phyloP scores from a whole-genome alignment of 2,329 filamentous ascomycete genomes.

The Pseudocercospora pini-densiflorae region DNA sequence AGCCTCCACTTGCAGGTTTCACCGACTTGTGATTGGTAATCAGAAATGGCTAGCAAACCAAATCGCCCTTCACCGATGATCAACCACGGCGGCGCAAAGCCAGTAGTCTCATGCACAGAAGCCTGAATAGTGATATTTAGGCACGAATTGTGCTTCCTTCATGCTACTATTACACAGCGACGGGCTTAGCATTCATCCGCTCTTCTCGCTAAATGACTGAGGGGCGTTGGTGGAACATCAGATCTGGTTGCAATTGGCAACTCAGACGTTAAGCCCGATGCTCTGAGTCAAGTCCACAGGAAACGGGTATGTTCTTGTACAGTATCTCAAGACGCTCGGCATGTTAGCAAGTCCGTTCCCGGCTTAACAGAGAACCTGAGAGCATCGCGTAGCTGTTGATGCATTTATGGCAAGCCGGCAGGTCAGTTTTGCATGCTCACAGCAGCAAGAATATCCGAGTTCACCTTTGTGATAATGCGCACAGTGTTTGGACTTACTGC shows the following conservation, averaged over 20 bases:
- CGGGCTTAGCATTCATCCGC: neutral
- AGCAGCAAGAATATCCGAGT: no score
- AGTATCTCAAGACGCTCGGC: no score
- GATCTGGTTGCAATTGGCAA: neutral
- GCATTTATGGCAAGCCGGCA: no score
- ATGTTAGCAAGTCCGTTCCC: no score
- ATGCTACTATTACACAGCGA: neutral
- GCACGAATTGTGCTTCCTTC: neutral
- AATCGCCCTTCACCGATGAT: neutral
- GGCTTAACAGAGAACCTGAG: no score
- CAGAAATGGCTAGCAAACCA: neutral
- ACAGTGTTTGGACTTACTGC: no score
- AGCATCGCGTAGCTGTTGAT: no score
- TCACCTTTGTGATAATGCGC: no score
- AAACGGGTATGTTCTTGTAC: no score
- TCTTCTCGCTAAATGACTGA: neutral
- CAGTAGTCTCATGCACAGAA: neutral
- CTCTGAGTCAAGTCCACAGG: no score
- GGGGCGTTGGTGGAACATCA: neutral
- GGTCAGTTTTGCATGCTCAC: no score
- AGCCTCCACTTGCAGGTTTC: neutral
- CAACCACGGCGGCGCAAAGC: neutral
- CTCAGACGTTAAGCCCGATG: neutral
- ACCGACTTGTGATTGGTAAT: slow-evolving; percentile 6
- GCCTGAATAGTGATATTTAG: neutral